A percentile compares a stretch with the other conserved stretches of the same genome.
These are phyloP conservation scores for Plasmodium adleri DNA, from an alignment of 169 alveolate genomes.

Conservation along the genomic window DNA sequence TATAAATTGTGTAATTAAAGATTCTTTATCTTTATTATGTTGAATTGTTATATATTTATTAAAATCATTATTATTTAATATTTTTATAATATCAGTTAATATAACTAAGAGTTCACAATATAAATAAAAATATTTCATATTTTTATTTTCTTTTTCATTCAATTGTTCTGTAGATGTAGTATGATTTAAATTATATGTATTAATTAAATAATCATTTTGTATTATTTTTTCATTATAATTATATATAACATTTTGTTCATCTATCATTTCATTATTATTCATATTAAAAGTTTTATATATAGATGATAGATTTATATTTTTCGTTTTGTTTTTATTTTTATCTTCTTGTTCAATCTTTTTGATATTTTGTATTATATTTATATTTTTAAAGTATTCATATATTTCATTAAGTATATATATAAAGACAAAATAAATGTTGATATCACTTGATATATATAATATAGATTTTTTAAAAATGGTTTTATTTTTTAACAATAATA, in stretches of 20 bases:
- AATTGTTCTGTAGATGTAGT: too few relatives aligned
- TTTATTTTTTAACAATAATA: conserved; percentile 65
- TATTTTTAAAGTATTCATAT: conserved; percentile 46
- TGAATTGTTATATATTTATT: conserved; percentile 62
- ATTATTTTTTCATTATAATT: neutral
- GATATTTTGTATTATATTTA: conserved; percentile 20
- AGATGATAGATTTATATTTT: neutral
- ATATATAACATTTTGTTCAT: neutral
- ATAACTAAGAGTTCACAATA: conserved; percentile 48
- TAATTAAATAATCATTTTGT: neutral
- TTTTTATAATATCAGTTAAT: conserved; percentile 54
- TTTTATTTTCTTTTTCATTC: neutral
- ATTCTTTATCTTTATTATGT: conserved; percentile 63
- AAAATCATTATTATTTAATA: conserved; percentile 59
- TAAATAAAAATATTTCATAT: conserved; percentile 42
- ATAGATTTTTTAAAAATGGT: conserved; percentile 51
- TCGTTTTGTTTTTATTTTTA: conserved; percentile 13
- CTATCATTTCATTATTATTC: neutral
- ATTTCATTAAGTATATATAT: conserved; percentile 68
- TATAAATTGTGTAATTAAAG: conserved; percentile 37
- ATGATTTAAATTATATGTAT: too few relatives aligned
- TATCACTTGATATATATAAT: conserved; percentile 64
- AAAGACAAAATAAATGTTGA: conserved; percentile 60
- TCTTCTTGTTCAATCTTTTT: neutral
- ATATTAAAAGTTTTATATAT: neutral